Conservation (phyloP, 805 yeast genomes). For the Yarrowia alimentaria region DNA sequence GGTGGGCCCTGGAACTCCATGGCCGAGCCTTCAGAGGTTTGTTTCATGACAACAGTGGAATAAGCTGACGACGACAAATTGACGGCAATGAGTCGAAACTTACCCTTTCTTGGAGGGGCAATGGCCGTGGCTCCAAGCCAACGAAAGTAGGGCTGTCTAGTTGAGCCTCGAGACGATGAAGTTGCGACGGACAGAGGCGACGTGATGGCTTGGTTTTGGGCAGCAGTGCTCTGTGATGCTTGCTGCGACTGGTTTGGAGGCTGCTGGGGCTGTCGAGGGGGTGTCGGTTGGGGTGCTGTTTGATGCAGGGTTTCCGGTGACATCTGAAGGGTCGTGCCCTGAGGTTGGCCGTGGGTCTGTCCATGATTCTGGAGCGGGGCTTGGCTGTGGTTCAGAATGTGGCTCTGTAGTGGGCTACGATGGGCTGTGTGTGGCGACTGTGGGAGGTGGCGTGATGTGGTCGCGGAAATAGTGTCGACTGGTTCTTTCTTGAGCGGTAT, state of each 20-base stretch:
- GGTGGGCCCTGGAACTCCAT: slow-evolving; percentile 19
- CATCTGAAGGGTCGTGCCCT: background rate
- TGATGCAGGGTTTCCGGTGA: background rate
- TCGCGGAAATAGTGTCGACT: background rate
- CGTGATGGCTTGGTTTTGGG: background rate
- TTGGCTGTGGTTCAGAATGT: background rate
- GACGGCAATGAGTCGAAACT: slow-evolving; percentile 36
- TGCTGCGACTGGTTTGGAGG: background rate
- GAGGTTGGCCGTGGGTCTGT: background rate
- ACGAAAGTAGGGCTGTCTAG: slow-evolving; percentile 37
- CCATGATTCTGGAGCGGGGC: slow-evolving; percentile 6
- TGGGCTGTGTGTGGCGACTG: slow-evolving; percentile 5
- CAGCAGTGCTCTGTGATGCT: background rate
- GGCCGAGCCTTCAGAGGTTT: slow-evolving; percentile 11
- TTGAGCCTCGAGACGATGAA: slow-evolving; percentile 5
- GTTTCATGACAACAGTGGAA: slow-evolving; percentile 23
- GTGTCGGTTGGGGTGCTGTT: background rate
- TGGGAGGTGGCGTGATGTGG: background rate
- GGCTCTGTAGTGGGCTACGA: slow-evolving; percentile 8
- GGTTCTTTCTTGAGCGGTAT: background rate
- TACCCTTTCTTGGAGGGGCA: slow-evolving; percentile 36
- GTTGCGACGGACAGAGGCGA: slow-evolving; percentile 11
- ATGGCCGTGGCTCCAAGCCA: slow-evolving; percentile 39
- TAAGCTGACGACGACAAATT: slow-evolving; percentile 29
- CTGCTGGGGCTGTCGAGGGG: background rate